Conservation (phyloP, 352 stramenopile genomes). For the Pythium grandisporangium region DNA sequence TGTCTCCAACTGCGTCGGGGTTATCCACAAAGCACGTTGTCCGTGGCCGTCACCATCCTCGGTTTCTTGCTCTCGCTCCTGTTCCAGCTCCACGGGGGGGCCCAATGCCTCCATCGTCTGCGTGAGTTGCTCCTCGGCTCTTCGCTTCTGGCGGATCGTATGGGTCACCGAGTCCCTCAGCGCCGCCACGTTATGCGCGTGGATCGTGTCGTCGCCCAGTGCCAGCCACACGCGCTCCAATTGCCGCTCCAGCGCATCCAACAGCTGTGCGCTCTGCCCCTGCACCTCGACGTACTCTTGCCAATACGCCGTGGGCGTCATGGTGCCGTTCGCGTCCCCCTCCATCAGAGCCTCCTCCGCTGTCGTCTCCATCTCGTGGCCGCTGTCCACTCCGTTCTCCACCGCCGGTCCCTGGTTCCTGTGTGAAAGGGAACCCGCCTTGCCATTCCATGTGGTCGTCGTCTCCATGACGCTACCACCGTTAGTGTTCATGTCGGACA, state of each 20-base stretch:
- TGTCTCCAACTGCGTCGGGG: no score
- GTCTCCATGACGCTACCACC: no score
- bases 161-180: conserved; percentile 18
- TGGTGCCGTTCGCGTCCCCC: background rate
- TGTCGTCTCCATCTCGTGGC: background rate
- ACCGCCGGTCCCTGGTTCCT: background rate
- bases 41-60: no score
- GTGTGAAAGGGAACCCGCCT: no score
- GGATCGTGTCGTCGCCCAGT: conserved; percentile 16
- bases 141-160: conserved; percentile 36
- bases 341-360: no score
- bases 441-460: no score
- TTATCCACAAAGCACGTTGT: no score
- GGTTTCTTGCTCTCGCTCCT: no score
- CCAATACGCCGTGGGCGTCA: background rate
- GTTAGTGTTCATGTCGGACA: no score
- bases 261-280: background rate
- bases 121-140: conserved; percentile 20
- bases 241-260: conserved; percentile 22
- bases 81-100: no score
- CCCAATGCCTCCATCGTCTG: no score
- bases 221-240: conserved; percentile 18
- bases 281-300: background rate
- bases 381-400: background rate
- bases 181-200: conserved; percentile 12